Base-by-base conservation (phyloP, 768 basidiomycete species). In the Tephrocybe sp. region DNA sequence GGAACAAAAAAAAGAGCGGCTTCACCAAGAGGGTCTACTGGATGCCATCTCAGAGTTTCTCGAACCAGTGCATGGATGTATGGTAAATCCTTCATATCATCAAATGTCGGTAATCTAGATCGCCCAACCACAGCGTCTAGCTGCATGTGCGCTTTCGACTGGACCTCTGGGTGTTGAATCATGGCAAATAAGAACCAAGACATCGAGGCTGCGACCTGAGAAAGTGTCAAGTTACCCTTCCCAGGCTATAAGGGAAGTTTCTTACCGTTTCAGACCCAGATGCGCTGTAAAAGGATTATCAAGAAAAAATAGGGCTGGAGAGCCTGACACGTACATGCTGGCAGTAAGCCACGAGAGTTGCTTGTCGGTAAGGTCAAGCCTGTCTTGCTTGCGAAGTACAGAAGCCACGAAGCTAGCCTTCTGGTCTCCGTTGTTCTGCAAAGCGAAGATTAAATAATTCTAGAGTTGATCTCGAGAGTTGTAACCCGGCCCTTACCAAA, bases 111-210 rank as follows among this genome's bases (percentile, higher is more conserved):
- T 25, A 60, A 40, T 16, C 51, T 48, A 19, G 47, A 44, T 4
- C 25, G 32, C 2, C 51, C 52, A 9, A 60, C 32, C 15, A 52
- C 56, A 25, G n/a, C 7, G 9, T 58, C 56, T 5, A 60, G 55
- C 34, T 60, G 55, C 28, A 24, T 39, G 24, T 55, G 53, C 3
- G 53, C 56, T 44, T 58, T 60, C 38, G 19, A 51, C 54, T 52
- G 70, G 69, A 53, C 52, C n/a, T 51, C 44, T 6, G 54, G 62
- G 26, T 47, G 47, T 36, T 53, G 43, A 26, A 55, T 38, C 59
- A 57, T 52, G 21, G 54, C 54, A 25, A 56, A n/a, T 34, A 18
- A 26, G 26, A 22, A 44, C 9, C 13, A 9, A 7, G n/a, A 28
- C 16, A 35, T 24, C 21, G 49, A 13, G 18, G 30, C 27, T 28